Conservation (phyloP, 2,329 filamentous ascomycete genomes). For the Colletotrichum musicola region DNA sequence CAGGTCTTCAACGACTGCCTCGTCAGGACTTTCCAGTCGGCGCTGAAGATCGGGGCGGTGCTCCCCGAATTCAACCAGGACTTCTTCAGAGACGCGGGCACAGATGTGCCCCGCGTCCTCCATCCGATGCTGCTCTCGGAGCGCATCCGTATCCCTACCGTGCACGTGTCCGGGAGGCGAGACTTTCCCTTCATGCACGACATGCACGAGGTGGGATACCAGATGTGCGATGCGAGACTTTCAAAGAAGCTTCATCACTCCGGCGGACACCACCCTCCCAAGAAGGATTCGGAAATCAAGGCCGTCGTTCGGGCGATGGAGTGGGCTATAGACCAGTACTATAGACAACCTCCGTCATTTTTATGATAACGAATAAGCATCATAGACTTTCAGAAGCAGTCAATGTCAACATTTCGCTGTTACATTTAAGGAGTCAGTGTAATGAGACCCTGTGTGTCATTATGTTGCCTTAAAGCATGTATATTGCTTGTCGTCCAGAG, state of each 20-base stretch:
- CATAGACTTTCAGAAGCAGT: no score
- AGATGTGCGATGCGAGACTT: conserved; percentile 15
- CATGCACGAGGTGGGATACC: conserved; percentile 35
- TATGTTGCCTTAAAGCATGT: no score
- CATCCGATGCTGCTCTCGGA: conserved; percentile 24
- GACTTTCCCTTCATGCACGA: conserved; percentile 33
- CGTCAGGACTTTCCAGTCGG: conserved; percentile 19
- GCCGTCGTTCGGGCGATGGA: conserved; percentile 34
- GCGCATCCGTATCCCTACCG: conserved; percentile 33
- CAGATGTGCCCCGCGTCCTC: conserved; percentile 8
- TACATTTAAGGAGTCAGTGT: no score
- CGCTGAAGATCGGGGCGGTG: conserved; percentile 28
- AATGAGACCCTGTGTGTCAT: no score
- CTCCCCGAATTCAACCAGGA: conserved; percentile 26
- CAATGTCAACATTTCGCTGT: no score
- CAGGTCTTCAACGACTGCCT: conserved; percentile 35
- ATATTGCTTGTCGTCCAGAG: no score
- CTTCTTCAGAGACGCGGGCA: conserved; percentile 10
- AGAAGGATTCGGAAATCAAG: conserved; percentile 31
- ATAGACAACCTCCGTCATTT: conserved; percentile 24
- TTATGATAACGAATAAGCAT: conserved; percentile 1
- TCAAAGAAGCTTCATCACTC: conserved; percentile 33
- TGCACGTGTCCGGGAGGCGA: conserved; percentile 28
- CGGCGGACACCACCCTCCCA: conserved; percentile 28
- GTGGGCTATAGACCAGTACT: conserved; percentile 30